These are phyloP conservation scores for Bimuria novae-zelandiae DNA, from an alignment of 2,329 filamentous ascomycete genomes.

Conservation along the genomic window DNA sequence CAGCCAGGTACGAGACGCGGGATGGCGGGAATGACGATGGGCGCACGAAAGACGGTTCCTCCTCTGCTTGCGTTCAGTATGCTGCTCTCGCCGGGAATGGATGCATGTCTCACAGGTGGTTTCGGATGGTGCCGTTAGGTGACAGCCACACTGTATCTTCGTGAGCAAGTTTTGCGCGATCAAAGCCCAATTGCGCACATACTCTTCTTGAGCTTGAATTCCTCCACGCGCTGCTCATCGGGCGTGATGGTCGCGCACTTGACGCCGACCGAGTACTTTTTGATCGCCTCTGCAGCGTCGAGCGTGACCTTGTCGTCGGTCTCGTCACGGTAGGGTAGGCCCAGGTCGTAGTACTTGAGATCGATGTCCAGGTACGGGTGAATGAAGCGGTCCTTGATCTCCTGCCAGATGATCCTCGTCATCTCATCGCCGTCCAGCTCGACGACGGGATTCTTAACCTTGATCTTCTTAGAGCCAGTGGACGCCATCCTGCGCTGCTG, in stretches of 20 bases:
- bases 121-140: constrained; percentile 85
- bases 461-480: constrained; percentile 95
- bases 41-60: constrained; percentile 98
- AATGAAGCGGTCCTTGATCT: constrained; percentile 97
- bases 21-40: constrained; percentile 92
- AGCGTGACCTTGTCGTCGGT: constrained; percentile 95
- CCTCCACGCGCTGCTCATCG: constrained; percentile 93
- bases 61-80: constrained; percentile 55
- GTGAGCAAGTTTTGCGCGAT: constrained; percentile 4
- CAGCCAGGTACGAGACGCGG: constrained; percentile 94
- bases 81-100: background rate
- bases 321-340: constrained; percentile 91
- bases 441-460: constrained; percentile 98
- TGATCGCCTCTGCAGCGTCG: constrained; percentile 95
- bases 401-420: constrained; percentile 98
- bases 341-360: constrained; percentile 97
- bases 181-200: constrained; percentile 49
- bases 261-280: constrained; percentile 98
- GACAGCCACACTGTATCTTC: constrained; percentile 83
- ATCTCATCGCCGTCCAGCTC: constrained; percentile 95
- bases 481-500: constrained; percentile 42
- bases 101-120: constrained; percentile 57
- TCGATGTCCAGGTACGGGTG: constrained; percentile 95
- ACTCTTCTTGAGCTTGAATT: constrained; percentile 99
- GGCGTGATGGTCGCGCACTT: constrained; percentile 99